Evolutionary conservation across 768 basidiomycete species (phyloP), one percentile per base, ranked within the genome.

Genomic region (Myochromella boudieri): DNA sequence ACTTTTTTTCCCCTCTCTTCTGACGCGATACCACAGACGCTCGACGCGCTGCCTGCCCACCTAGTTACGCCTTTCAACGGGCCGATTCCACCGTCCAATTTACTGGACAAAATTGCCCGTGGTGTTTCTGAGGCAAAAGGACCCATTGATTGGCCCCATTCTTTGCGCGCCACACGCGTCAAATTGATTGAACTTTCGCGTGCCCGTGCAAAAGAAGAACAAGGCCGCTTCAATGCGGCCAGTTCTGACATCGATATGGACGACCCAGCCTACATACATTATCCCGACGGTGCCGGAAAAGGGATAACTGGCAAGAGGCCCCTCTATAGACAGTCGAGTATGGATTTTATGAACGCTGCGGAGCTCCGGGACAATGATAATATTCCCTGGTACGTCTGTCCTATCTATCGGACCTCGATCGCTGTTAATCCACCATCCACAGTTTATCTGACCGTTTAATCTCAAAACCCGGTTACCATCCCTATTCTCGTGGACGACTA

Each of bases 31-130:
- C 37, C 27, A 5, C 49, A 89, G 90, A 90, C 91, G 12, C 76
- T 93, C 8, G 91, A 93, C 60, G 84, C 85, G 34, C 80, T 91
- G 49, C 90, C 90, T 8, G 71, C 84, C 5, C 87, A 91, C 57
- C 78, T 93, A n/a, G 74, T 89, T 62, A 92, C 91, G 12, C 91
- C 90, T 44, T 92, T 90, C 74, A 84, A 86, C 53, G 90, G 91
- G 24, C 76, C 83, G 36, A 79, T 92, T 15, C 91, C 91, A 1
- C 90, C 90, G 25, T 82, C 87, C 11, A 92, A 92, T 63, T 78
- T 92, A 17, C 81, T 93, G 49, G 89, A 93, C 65, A 90, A 88
- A 70, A 83, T 93, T 54, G 87, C 91, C 9, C 81, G 87, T 11
- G 83, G 87, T 42, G 81, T 93, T 50, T 69, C 77, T 7, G 72